Base-by-base conservation (phyloP, 345 rosid genomes). In the Linum tenue region DNA sequence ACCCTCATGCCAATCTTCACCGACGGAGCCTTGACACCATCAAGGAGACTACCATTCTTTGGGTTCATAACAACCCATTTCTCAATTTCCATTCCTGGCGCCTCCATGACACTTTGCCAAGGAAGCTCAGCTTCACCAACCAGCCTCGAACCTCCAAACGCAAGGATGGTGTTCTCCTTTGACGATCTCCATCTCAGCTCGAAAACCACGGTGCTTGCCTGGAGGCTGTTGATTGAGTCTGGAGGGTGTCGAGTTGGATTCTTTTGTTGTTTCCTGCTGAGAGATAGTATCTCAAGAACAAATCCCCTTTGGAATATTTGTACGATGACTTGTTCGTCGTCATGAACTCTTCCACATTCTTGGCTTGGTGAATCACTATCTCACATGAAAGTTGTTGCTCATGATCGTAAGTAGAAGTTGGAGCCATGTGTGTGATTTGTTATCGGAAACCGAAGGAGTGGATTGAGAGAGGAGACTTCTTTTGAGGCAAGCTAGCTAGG, bases 231-330 rank as follows among this genome's bases (percentile, higher is more conserved):
- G 44, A 84, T 64, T 57, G 91, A 78, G 11, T 70, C 86, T 72
- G 86, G 67, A 15, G 68, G 57, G 82, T 87, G 62, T 89, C 77
- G 2, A 92, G 76, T 68, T 74, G 76, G 43, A 89, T 74, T 66
- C 69, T 79, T 69, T 72, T 82, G 76, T 80, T 78, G 43, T 76
- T 67, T 64, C 82, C 86, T n/a, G 88, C 58, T 5, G 84, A 70
- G 15, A 89, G 85, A 73, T 82, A 84, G 80, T 69, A 84, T 73
- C 92, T 84, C 50, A 89, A 82, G 63, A 92, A 87, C 59, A 89
- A 61, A 58, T 39, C 59, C 37, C 74, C 82, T 6, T 72, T 62
- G 43, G 82, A n/a, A n/a, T n/a, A 68, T 57, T 72, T 81, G 69
- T 22, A 4, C 39, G 69, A 3, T 42, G 8, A 48, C 53, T 7